These are phyloP conservation scores for Chloropicon primus DNA, from an alignment of 139 green algal species.

Conservation along the genomic window DNA sequence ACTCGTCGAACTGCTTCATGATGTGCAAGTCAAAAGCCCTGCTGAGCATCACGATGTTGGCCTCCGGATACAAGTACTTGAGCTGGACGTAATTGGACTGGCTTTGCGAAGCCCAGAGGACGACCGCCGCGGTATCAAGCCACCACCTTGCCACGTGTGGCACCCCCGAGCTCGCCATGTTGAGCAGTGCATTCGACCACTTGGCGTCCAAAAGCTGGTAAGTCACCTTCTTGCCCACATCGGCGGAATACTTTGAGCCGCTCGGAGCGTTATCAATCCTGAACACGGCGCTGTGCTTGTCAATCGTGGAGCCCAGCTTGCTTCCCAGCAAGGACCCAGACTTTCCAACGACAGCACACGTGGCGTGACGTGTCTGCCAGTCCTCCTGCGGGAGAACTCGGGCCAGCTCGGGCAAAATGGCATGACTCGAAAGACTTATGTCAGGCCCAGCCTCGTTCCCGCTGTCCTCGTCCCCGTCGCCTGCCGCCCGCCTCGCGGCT, in stretches of 20 bases:
- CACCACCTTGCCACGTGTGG: slow-evolving; percentile 16
- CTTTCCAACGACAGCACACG: slow-evolving; percentile 9
- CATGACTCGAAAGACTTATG: too few relatives aligned
- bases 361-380: background rate
- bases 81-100: slow-evolving; percentile 3
- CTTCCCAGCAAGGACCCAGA: slow-evolving; percentile 3
- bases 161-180: background rate
- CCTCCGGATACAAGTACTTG: slow-evolving; percentile 10
- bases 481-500: too few relatives aligned
- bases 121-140: slow-evolving; percentile 7
- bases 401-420: slow-evolving; percentile 1
- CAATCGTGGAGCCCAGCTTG: slow-evolving; percentile 1
- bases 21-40: background rate
- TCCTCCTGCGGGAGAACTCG: background rate
- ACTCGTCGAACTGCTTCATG: background rate
- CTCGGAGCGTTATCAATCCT: slow-evolving; percentile 11
- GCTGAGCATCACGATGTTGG: background rate
- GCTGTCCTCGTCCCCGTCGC: background rate
- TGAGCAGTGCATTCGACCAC: slow-evolving; percentile 7
- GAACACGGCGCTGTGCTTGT: slow-evolving; percentile 8
- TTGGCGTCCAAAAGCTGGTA: slow-evolving; percentile 12
- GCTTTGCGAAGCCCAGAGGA: slow-evolving; percentile 3
- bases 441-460: too few relatives aligned
- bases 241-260: slow-evolving; percentile 6
- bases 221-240: slow-evolving; percentile 11